phyloP scores from a whole-genome alignment of 805 yeast species.

The Candida wancherniae region DNA sequence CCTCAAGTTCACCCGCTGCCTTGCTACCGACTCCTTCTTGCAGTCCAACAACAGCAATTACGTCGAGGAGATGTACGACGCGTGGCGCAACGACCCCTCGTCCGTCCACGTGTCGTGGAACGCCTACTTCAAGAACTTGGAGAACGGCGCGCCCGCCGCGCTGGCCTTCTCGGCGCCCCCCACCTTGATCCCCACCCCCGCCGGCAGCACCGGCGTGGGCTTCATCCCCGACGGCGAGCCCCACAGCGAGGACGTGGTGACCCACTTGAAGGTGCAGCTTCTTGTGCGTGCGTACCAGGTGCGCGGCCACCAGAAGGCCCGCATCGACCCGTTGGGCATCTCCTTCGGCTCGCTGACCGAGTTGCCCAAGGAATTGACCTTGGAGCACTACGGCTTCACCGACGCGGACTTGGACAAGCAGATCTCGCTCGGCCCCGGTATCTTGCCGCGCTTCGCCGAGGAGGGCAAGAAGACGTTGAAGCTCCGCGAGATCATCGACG shows the following conservation, averaged over 20 bases:
- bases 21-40: conserved; percentile 67
- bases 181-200: conserved; percentile 73
- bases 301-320: conserved; percentile 94
- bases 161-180: conserved; percentile 91
- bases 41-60: conserved; percentile 83
- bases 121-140: conserved; percentile 90
- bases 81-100: conserved; percentile 86
- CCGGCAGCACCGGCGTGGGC: conserved; percentile 60
- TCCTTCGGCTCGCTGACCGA: conserved; percentile 69
- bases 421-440: conserved; percentile 95
- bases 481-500: conserved; percentile 69
- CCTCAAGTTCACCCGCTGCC: conserved; percentile 17
- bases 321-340: conserved; percentile 91
- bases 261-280: conserved; percentile 92
- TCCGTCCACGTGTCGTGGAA: conserved; percentile 97
- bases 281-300: conserved; percentile 98
- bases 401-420: conserved; percentile 78
- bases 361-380: conserved; percentile 79
- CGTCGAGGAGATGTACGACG: conserved; percentile 95
- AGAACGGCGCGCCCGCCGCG: conserved; percentile 60
- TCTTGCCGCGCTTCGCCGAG: conserved; percentile 82
- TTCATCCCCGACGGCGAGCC: conserved; percentile 52
- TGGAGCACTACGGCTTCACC: conserved; percentile 88
- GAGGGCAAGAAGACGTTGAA: conserved; percentile 61
- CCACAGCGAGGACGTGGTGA: conserved; percentile 59